phyloP scores from a whole-genome alignment of 495 filamentous ascomycete genomes.

The Aspergillus bertholletiae region DNA sequence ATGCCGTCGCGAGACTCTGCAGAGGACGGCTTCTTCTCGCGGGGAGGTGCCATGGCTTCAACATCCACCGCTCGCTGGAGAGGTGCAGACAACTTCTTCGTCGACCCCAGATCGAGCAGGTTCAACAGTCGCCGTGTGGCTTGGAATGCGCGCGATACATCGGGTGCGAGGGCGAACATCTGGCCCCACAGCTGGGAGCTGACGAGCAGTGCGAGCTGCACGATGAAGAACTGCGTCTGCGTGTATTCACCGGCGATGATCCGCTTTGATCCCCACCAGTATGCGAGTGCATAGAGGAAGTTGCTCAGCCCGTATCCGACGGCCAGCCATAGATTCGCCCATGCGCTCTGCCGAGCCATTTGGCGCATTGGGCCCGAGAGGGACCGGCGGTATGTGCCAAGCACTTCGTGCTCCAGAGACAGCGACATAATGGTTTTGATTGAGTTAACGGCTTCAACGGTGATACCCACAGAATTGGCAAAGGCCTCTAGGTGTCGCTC shows the following conservation, averaged over 20 bases:
- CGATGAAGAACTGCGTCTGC: slow-evolving; percentile 62
- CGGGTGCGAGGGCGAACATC: slow-evolving; percentile 62
- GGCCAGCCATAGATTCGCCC: slow-evolving; percentile 36
- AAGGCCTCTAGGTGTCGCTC: slow-evolving; percentile 54
- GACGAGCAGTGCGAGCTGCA: slow-evolving; percentile 53
- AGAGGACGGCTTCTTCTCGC: not conserved
- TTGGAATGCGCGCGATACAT: slow-evolving; percentile 37
- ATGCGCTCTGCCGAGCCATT: slow-evolving; percentile 50
- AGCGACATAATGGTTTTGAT: slow-evolving; percentile 51
- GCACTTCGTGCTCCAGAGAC: slow-evolving; percentile 38
- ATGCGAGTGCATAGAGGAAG: slow-evolving; percentile 60
- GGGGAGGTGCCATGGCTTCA: slow-evolving; percentile 17
- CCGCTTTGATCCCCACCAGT: slow-evolving; percentile 62
- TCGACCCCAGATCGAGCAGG: slow-evolving; percentile 43
- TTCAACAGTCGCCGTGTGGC: slow-evolving; percentile 45
- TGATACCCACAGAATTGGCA: slow-evolving; percentile 44
- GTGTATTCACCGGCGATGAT: slow-evolving; percentile 54
- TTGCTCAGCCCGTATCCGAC: slow-evolving; percentile 41
- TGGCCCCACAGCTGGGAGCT: slow-evolving; percentile 62
- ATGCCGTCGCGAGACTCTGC: slow-evolving; percentile 21
- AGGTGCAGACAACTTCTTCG: slow-evolving; percentile 20
- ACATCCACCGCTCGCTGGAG: slow-evolving; percentile 10
- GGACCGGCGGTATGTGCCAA: slow-evolving; percentile 32
- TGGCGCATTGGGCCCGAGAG: slow-evolving; percentile 44
- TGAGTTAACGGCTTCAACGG: slow-evolving; percentile 47